Evolutionary conservation across 2,329 filamentous ascomycete species (phyloP).

Genomic region (Aspergillus chevalieri): DNA sequence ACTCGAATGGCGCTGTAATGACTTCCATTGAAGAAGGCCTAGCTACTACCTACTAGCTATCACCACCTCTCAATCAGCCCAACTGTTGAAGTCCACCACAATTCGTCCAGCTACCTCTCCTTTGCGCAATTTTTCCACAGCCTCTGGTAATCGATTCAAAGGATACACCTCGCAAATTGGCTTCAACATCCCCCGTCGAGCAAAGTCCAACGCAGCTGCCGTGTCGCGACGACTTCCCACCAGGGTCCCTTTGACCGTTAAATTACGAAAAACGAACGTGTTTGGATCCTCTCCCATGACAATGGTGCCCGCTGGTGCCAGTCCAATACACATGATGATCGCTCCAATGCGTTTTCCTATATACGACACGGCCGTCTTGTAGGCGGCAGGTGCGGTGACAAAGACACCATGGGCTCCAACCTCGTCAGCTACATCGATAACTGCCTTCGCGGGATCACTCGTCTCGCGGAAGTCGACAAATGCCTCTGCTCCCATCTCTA

Average conservation of each 20-base stretch:
- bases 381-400: conserved; percentile 36
- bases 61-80: neutral
- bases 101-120: conserved; percentile 49
- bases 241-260: conserved; percentile 22
- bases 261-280: conserved; percentile 19
- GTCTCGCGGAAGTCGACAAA: conserved; percentile 51
- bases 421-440: conserved; percentile 43
- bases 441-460: conserved; percentile 30
- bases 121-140: conserved; percentile 44
- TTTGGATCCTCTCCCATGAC: conserved; percentile 20
- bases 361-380: conserved; percentile 38
- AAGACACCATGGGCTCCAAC: conserved; percentile 44
- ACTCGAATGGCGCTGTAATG: no score
- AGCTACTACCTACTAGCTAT: neutral
- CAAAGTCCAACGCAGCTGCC: conserved; percentile 37
- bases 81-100: conserved; percentile 48
- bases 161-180: conserved; percentile 46
- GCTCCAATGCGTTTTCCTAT: conserved; percentile 40
- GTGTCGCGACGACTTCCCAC: conserved; percentile 29
- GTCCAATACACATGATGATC: conserved; percentile 49
- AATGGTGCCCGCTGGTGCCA: conserved; percentile 19
- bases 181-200: conserved; percentile 45
- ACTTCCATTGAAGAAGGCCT: neutral
- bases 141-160: conserved; percentile 45
- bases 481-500: conserved; percentile 49